These are phyloP conservation scores for Glycine soja DNA, from an alignment of 306 rosid species.

Conservation along the genomic window DNA sequence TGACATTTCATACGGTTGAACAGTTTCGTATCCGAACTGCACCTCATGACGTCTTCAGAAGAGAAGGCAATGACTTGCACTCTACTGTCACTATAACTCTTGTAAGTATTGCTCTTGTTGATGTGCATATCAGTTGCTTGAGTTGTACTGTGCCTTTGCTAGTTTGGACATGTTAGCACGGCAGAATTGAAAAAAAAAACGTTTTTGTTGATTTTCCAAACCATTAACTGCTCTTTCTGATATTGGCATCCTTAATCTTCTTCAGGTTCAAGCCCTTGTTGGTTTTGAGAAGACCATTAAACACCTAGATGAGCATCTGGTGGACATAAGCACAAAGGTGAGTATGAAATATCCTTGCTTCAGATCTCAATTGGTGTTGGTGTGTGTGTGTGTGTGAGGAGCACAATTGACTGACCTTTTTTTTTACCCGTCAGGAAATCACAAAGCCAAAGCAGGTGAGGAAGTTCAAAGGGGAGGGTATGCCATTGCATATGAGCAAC, in stretches of 20 bases:
- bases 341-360: constrained; percentile 37
- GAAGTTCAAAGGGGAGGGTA: constrained; percentile 95
- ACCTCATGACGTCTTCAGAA: constrained; percentile 78
- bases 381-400: neutral
- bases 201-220: constrained; percentile 14
- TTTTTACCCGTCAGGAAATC: constrained; percentile 67
- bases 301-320: constrained; percentile 91
- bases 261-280: constrained; percentile 95
- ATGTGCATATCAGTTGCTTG: constrained; percentile 2
- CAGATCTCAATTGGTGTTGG: constrained; percentile 25
- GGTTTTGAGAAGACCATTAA: constrained; percentile 89
- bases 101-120: constrained; percentile 52
- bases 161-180: constrained; percentile 1
- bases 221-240: neutral
- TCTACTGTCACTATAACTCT: constrained; percentile 85
- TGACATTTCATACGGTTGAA: constrained; percentile 47
- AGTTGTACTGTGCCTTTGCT: neutral
- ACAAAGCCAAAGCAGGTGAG: constrained; percentile 92
- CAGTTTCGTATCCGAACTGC: constrained; percentile 93
- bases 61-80: constrained; percentile 93
- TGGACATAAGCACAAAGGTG: constrained; percentile 89
- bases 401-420: constrained; percentile 36
- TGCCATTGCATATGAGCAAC: constrained; percentile 89
- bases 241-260: constrained; percentile 11
- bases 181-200: constrained; percentile 19